Percentiles rank a stretch among this genome's conserved stretches.
phyloP scores from a whole-genome alignment of 257 asterid species.

The Solanum verrucosum region DNA sequence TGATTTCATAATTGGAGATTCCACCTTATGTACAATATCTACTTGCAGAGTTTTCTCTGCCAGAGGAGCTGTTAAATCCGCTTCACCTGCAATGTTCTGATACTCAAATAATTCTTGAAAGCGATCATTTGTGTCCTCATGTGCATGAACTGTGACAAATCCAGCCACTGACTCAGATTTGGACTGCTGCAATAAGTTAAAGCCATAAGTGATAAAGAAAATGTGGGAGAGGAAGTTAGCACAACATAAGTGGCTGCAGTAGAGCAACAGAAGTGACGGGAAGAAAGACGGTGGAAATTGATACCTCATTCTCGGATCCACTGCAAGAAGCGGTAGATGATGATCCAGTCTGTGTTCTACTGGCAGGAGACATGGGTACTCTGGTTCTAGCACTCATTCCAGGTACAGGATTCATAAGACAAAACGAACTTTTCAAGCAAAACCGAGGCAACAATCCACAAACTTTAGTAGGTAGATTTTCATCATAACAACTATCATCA shows the following conservation, averaged over 20 bases:
- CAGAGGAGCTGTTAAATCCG: conserved; percentile 13
- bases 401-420: conserved; percentile 54
- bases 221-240: background rate
- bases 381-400: conserved; percentile 53
- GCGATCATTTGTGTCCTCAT: conserved; percentile 15
- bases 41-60: conserved; percentile 62
- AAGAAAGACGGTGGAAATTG: background rate
- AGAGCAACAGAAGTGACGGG: background rate
- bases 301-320: conserved; percentile 50
- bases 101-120: conserved; percentile 43
- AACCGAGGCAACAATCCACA: conserved; percentile 82
- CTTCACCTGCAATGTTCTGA: conserved; percentile 11
- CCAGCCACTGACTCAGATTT: conserved; percentile 31
- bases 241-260: background rate
- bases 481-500: conserved; percentile 33
- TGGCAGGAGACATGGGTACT: conserved; percentile 31
- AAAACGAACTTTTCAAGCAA: conserved; percentile 42
- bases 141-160: conserved; percentile 15
- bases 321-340: conserved; percentile 31
- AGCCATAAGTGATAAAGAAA: background rate
- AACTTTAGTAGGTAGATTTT: conserved; percentile 20
- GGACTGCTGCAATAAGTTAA: conserved; percentile 26
- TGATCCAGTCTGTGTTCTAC: conserved; percentile 32
- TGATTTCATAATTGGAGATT: conserved; percentile 15
- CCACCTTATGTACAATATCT: conserved; percentile 41